These are phyloP conservation scores for Ascochyta rabiei DNA, from an alignment of 2,329 filamentous ascomycete species.

Conservation along the genomic window DNA sequence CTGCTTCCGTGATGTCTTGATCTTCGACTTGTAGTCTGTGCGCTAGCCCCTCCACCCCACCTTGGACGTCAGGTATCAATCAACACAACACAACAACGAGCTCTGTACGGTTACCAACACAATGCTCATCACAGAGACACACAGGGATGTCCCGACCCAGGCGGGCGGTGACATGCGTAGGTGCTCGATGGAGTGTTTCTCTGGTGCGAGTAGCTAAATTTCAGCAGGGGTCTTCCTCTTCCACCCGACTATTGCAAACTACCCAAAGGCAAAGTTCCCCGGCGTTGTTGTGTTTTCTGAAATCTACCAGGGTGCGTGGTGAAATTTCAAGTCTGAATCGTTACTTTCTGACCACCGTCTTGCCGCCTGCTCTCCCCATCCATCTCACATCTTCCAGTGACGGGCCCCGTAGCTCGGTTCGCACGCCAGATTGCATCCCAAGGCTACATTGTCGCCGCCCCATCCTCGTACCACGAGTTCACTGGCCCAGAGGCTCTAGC, in stretches of 20 bases:
- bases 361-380: background rate
- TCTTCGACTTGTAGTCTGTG: no score
- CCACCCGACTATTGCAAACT: conserved; percentile 82
- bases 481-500: conserved; percentile 80
- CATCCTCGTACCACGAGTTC: conserved; percentile 93
- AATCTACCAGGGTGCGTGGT: conserved; percentile 82
- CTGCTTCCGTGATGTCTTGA: background rate
- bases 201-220: background rate
- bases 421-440: conserved; percentile 90
- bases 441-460: conserved; percentile 90
- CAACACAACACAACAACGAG: conserved; percentile 1
- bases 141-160: conserved; percentile 65
- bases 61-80: background rate
- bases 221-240: conserved; percentile 81
- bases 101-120: background rate
- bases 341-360: background rate
- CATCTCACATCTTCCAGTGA: conserved; percentile 59
- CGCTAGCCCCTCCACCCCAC: conserved; percentile 19
- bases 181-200: background rate
- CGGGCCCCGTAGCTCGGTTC: conserved; percentile 86
- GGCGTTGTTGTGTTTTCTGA: conserved; percentile 89
- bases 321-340: background rate
- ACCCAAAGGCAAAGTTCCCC: conserved; percentile 87
- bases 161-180: conserved; percentile 66
- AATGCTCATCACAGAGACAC: conserved; percentile 66